Base-by-base conservation (phyloP, 2,329 filamentous ascomycete species). In the Lasiodiplodia theobromae region DNA sequence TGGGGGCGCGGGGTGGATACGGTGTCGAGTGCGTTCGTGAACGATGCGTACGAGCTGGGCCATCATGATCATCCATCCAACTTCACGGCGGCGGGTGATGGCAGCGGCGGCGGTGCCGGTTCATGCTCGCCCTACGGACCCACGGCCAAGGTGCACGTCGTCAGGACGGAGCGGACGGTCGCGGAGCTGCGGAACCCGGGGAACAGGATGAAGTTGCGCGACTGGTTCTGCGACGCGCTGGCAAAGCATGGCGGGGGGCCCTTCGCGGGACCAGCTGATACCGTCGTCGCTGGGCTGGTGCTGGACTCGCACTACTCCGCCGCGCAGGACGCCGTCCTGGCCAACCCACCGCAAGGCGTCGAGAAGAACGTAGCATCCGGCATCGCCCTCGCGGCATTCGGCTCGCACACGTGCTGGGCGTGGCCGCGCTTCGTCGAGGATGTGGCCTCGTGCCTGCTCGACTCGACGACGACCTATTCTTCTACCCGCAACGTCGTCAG, bases 401-500 rank as follows among this genome's bases (percentile, higher is more conserved):
- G 74, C 10, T 75, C 74, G 40, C 73, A 76, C 23, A 63, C 75
- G 49, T 74, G 73, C 11, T 76, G 75, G 68, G 72, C 74, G 16
- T 76, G 74, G 74, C 74, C 74, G n/a, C 73, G 74, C 37, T 76
- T 74, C 66, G 58, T 75, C 4, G 74, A 76, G 69, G 74, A 78
- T 67, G 70, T 78, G 5, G 66, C 72, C 11, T 53, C 68, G 25
- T 78, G 75, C 66, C 69, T 78, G 25, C 73, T 71, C 1, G 83
- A 85, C 64, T 72, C 70, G 8, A 73, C 75, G 2, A 25, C 71
- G 0, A 78, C 81, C 0, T 83, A 82, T 0, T 34, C 31, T 0
- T 34, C 31, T 0, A 2, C 31, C 31, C 7, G 31, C 31, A 7
- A 7, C 1, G 8, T 8, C 31, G 31, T 7, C 31, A 34, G 31